Conservation (phyloP, 768 basidiomycete genomes). For the Amyloporia xantha region DNA sequence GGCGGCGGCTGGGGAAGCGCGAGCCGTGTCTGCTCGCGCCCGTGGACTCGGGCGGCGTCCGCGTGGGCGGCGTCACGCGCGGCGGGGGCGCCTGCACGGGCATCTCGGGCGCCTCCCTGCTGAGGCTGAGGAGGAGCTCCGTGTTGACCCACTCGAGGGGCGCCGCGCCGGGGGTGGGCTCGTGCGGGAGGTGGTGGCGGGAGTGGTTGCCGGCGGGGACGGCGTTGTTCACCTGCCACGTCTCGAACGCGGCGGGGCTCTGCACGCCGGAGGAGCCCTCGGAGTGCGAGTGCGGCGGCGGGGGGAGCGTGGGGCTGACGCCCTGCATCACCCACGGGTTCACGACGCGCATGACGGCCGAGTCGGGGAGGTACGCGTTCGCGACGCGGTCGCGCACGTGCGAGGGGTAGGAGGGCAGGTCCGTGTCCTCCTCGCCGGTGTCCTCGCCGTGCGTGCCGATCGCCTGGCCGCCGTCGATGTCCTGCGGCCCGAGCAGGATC, state of each 20-base stretch:
- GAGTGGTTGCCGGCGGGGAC: slow-evolving; percentile 6
- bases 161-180: slow-evolving; percentile 31
- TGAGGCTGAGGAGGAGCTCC: slow-evolving; percentile 68
- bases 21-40: slow-evolving; percentile 16
- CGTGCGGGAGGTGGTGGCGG: slow-evolving; percentile 23
- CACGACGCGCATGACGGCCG: slow-evolving; percentile 52
- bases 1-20: slow-evolving; percentile 21
- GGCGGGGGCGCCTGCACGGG: slow-evolving; percentile 15
- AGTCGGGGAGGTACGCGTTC: slow-evolving; percentile 63
- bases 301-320: slow-evolving; percentile 31
- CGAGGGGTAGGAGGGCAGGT: slow-evolving; percentile 83
- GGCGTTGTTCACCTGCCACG: slow-evolving; percentile 12
- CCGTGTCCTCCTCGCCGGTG: slow-evolving; percentile 54
- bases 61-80: slow-evolving; percentile 20
- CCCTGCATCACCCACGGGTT: slow-evolving; percentile 54
- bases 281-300: slow-evolving; percentile 8
- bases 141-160: slow-evolving; percentile 80
- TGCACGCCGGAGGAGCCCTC: slow-evolving; percentile 17
- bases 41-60: slow-evolving; percentile 24
- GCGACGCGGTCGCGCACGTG: slow-evolving; percentile 90
- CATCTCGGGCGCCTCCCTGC: slow-evolving; percentile 28
- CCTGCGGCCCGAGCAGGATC: slow-evolving; percentile 44
- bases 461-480: slow-evolving; percentile 26
- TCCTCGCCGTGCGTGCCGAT: slow-evolving; percentile 17
- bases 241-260: slow-evolving; percentile 18